Percentiles rank a stretch among this genome's conserved stretches.
phyloP scores from a whole-genome alignment of 2,329 filamentous ascomycete species.

The Triangularia verruculosa region DNA sequence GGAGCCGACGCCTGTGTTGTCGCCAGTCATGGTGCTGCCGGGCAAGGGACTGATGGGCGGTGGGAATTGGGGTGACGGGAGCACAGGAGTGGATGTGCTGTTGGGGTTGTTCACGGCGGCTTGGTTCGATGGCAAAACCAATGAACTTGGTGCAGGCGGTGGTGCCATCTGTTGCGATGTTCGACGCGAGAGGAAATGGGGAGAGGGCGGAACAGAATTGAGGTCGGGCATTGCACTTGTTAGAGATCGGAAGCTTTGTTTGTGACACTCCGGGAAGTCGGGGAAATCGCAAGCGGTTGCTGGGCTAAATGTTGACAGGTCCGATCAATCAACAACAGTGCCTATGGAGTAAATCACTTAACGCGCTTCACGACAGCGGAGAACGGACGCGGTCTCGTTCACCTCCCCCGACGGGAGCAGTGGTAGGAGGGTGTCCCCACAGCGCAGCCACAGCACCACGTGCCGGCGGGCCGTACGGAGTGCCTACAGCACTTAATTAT shows the following conservation, averaged over 20 bases:
- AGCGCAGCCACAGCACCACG: no score
- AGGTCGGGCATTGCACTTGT: constrained; percentile 52
- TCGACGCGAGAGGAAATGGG: constrained; percentile 44
- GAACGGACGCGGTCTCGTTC: no score
- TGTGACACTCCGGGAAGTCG: not conserved
- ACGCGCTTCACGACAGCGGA: no score
- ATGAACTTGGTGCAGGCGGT: constrained; percentile 38
- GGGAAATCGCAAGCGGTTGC: not conserved
- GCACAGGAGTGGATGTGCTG: constrained; percentile 28
- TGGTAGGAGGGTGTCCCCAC: no score
- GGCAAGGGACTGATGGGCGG: constrained; percentile 23
- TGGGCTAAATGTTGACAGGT: not conserved
- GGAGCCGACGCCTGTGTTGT: constrained; percentile 47
- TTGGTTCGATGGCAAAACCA: constrained; percentile 57
- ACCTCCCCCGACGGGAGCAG: no score
- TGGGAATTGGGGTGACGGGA: constrained; percentile 36
- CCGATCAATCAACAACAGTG: no score
- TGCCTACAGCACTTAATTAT: no score
- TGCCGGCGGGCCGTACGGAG: no score
- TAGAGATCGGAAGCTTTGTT: constrained; percentile 13
- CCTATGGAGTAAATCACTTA: no score
- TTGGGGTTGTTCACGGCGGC: constrained; percentile 44
- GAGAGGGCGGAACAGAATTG: constrained; percentile 53
- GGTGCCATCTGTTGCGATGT: constrained; percentile 43
- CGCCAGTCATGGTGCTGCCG: constrained; percentile 26